These are phyloP conservation scores for Ilyonectria mors-panacis DNA, from an alignment of 2,329 filamentous ascomycete genomes.

Conservation along the genomic window DNA sequence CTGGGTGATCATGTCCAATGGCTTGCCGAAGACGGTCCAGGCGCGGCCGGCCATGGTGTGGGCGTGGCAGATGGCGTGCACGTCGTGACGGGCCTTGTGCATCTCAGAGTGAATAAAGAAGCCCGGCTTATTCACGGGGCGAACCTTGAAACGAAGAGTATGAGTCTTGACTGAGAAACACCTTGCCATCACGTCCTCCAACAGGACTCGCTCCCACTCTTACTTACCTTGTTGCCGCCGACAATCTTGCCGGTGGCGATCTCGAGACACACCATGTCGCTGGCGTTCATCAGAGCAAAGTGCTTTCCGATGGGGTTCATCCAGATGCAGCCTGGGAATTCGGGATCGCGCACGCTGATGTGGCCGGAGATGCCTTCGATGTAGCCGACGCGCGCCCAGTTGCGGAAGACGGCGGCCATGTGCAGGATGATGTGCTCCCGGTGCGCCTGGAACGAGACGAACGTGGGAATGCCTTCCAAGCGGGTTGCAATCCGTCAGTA, in stretches of 20 bases:
- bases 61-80: slow-evolving; percentile 78
- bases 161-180: neutral
- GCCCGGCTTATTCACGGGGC: slow-evolving; percentile 76
- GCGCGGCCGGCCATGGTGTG: slow-evolving; percentile 77
- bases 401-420: slow-evolving; percentile 24
- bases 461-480: slow-evolving; percentile 21
- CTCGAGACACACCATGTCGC: slow-evolving; percentile 32
- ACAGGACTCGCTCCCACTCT: slow-evolving; percentile 53
- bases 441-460: slow-evolving; percentile 22
- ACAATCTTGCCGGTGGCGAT: slow-evolving; percentile 25
- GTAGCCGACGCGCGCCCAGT: slow-evolving; percentile 26
- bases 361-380: slow-evolving; percentile 31
- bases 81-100: slow-evolving; percentile 75
- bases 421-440: slow-evolving; percentile 21
- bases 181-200: slow-evolving; percentile 48
- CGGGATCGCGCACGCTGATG: slow-evolving; percentile 28
- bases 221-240: slow-evolving; percentile 21
- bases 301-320: slow-evolving; percentile 32
- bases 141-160: slow-evolving; percentile 36
- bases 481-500: slow-evolving; percentile 6
- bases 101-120: slow-evolving; percentile 80
- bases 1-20: slow-evolving; percentile 80
- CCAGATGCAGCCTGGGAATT: slow-evolving; percentile 27
- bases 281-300: slow-evolving; percentile 23
- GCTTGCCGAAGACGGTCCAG: slow-evolving; percentile 75